A percentile compares a stretch with the other conserved stretches of the same genome.
Evolutionary conservation across 306 rosid species (phyloP).

Genomic region (Lotus japonicus): DNA sequence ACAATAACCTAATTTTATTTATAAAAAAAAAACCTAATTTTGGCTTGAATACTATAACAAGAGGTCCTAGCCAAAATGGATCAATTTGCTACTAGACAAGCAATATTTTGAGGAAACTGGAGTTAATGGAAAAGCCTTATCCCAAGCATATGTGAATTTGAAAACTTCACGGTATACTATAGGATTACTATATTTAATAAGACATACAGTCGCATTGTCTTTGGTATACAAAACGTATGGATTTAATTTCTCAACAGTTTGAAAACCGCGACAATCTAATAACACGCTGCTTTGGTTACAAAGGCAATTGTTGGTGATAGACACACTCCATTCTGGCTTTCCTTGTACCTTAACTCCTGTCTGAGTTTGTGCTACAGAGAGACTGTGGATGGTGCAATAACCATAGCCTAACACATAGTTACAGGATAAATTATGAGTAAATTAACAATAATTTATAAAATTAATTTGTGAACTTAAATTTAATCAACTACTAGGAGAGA

Average conservation of each 20-base stretch:
- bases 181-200: slow-evolving; percentile 24
- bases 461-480: background rate
- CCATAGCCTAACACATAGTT: slow-evolving; percentile 16
- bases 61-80: too few species aligned
- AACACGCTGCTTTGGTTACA: background rate
- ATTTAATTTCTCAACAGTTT: slow-evolving; percentile 14
- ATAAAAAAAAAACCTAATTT: too few species aligned
- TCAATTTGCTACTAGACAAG: slow-evolving; percentile 13
- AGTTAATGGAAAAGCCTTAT: background rate
- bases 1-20: too few species aligned
- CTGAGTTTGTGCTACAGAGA: slow-evolving; percentile 4
- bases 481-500: too few species aligned
- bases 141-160: slow-evolving; percentile 21
- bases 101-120: background rate
- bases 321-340: slow-evolving; percentile 36
- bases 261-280: slow-evolving; percentile 26
- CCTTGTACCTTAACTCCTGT: slow-evolving; percentile 21
- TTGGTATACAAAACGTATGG: too few species aligned
- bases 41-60: too few species aligned
- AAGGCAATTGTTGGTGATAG: slow-evolving; percentile 24
- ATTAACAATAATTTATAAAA: too few species aligned
- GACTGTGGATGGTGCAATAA: slow-evolving; percentile 10
- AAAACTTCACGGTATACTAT: background rate
- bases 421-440: background rate
- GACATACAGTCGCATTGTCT: too few species aligned